A percentile compares a stretch with the other conserved stretches of the same genome.
phyloP scores from a whole-genome alignment of 768 basidiomycete species.

The Crepidotus variabilis region DNA sequence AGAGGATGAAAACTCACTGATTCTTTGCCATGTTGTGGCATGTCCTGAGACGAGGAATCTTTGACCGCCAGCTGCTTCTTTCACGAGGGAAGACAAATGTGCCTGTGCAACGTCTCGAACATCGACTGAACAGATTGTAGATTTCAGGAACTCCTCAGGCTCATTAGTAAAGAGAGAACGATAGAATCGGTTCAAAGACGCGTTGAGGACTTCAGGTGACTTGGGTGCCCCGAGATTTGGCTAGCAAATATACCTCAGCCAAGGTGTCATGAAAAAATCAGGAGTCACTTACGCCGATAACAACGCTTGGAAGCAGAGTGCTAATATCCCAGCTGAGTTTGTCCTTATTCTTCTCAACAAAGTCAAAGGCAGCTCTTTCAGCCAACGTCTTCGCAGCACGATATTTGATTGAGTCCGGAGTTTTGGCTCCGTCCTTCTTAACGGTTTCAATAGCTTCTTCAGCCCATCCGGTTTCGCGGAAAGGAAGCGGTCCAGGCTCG shows the following conservation, averaged over 20 bases:
- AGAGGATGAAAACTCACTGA: not conserved
- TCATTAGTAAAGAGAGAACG: not conserved
- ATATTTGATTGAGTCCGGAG: conserved; percentile 39
- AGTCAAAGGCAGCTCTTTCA: conserved; percentile 52
- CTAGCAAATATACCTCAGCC: not conserved
- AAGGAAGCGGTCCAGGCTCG: not conserved
- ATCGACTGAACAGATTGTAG: not conserved
- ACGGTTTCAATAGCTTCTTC: conserved; percentile 37
- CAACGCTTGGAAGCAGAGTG: conserved; percentile 51
- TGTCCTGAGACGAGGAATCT: not conserved
- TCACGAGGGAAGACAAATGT: not conserved
- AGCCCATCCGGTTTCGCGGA: conserved; percentile 27
- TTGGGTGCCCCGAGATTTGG: not conserved
- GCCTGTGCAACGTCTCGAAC: conserved; percentile 1
- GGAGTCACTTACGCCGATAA: conserved; percentile 11
- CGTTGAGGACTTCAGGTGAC: not conserved
- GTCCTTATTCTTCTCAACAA: conserved; percentile 37
- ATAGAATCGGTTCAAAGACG: not conserved
- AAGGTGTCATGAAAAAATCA: not conserved
- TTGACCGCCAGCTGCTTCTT: not conserved
- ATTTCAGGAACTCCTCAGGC: not conserved
- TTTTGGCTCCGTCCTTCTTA: conserved; percentile 45
- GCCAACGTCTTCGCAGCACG: conserved; percentile 62
- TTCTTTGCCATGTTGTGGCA: not conserved
- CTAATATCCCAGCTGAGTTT: conserved; percentile 47